Percentiles rank a stretch among this genome's conserved stretches.
Conservation (phyloP, 2,329 filamentous ascomycete species). For the Fusarium sororula region DNA sequence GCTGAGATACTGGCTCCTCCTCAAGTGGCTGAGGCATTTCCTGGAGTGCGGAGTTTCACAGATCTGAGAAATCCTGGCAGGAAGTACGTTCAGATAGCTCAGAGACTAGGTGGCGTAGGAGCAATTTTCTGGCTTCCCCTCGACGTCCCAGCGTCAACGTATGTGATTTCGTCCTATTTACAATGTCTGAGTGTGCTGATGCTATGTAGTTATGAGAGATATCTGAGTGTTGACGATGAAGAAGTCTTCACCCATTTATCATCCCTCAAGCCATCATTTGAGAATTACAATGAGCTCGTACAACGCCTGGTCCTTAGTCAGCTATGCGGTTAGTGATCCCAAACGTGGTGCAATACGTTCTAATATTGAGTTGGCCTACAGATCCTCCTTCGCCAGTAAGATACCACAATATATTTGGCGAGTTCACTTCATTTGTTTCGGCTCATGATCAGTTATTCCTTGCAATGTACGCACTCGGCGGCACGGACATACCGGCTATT, state of each 20-base stretch:
- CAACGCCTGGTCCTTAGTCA: conserved; percentile 30
- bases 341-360: accelerated
- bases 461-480: conserved; percentile 34
- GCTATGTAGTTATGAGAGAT: conserved; percentile 43
- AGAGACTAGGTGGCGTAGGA: conserved; percentile 41
- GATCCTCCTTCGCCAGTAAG: background rate
- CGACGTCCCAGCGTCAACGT: conserved; percentile 45
- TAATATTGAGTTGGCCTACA: background rate
- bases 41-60: conserved; percentile 10
- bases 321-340: conserved; percentile 1
- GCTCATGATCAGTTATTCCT: conserved; percentile 33
- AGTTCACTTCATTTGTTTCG: conserved; percentile 36
- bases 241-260: conserved; percentile 38
- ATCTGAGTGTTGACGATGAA: conserved; percentile 46
- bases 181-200: background rate
- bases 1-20: conserved; percentile 18
- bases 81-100: conserved; percentile 46
- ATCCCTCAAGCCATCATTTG: conserved; percentile 13
- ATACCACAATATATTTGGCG: conserved; percentile 37
- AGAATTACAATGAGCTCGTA: conserved; percentile 27
- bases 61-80: conserved; percentile 44
- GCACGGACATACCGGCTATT: conserved; percentile 27
- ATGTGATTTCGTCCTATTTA: background rate
- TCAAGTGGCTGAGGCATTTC: conserved; percentile 25
- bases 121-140: conserved; percentile 44